A percentile compares a stretch with the other conserved stretches of the same genome.
Conservation (phyloP, 805 yeast genomes). For the Yamadazyma phyllophila region DNA sequence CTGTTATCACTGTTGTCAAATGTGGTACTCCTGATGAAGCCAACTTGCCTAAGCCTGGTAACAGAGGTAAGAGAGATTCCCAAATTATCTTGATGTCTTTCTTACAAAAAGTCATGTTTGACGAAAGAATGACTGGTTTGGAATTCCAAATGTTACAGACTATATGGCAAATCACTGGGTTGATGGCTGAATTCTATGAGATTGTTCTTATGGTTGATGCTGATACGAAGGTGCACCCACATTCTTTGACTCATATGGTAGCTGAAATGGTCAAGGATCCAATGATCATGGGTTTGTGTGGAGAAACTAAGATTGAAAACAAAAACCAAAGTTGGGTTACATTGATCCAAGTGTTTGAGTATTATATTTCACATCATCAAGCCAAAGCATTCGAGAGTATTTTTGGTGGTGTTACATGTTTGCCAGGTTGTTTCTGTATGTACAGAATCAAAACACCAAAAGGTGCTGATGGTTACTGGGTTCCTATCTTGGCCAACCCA, state of each 20-base stretch:
- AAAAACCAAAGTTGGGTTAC: conserved; percentile 86
- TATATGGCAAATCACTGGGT: conserved; percentile 81
- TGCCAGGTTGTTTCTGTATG: conserved; percentile 94
- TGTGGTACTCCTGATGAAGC: conserved; percentile 86
- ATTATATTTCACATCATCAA: conserved; percentile 90
- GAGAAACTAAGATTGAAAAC: conserved; percentile 89
- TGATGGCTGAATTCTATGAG: conserved; percentile 82
- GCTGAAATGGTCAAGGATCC: conserved; percentile 90
- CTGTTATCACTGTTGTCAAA: conserved; percentile 74
- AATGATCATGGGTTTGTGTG: conserved; percentile 86
- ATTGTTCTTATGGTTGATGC: conserved; percentile 91
- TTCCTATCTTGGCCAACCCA: conserved; percentile 88
- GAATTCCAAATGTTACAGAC: conserved; percentile 74
- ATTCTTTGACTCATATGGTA: conserved; percentile 83
- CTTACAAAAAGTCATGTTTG: conserved; percentile 81
- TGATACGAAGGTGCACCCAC: conserved; percentile 85
- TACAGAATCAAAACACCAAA: conserved; percentile 89
- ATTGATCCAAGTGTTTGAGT: conserved; percentile 89
- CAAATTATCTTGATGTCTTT: conserved; percentile 90
- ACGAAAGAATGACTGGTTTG: conserved; percentile 90
- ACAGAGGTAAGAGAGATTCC: conserved; percentile 95
- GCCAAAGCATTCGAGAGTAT: conserved; percentile 94
- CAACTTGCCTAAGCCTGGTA: conserved; percentile 70
- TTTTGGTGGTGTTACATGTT: conserved; percentile 91
- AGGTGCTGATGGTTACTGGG: conserved; percentile 73